phyloP scores from a whole-genome alignment of 164 flowering plant species.

The Magnolia kwangsiensis region DNA sequence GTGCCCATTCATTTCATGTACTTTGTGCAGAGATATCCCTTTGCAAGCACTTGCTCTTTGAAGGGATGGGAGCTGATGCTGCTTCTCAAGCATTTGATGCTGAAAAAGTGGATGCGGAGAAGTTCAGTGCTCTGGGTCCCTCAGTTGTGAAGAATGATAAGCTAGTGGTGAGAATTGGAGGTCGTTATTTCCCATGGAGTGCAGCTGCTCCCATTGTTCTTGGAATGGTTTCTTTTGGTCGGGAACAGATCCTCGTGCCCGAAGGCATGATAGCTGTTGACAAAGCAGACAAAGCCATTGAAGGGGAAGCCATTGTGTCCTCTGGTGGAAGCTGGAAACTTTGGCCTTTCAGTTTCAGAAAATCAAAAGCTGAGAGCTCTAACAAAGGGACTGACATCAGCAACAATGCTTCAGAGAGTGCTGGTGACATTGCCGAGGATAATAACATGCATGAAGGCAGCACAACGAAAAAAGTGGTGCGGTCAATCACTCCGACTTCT shows the following conservation, averaged over 20 bases:
- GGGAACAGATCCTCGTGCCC: constrained; percentile 26
- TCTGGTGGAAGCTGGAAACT: constrained; percentile 55
- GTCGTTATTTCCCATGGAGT: constrained; percentile 44
- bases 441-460: constrained; percentile 21
- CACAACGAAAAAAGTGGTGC: constrained; percentile 37
- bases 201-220: constrained; percentile 40
- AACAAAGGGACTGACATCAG: constrained; percentile 19
- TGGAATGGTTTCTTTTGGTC: constrained; percentile 39
- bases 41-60: constrained; percentile 47
- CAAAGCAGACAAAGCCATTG: constrained; percentile 26
- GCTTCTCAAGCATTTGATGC: constrained; percentile 58
- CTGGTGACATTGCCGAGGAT: constrained; percentile 13
- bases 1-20: constrained; percentile 8
- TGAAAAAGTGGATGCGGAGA: constrained; percentile 42
- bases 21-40: constrained; percentile 49
- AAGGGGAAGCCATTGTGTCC: constrained; percentile 37
- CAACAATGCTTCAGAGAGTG: constrained; percentile 25
- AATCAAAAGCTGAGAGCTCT: constrained; percentile 31
- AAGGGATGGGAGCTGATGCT: constrained; percentile 59
- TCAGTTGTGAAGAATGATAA: constrained; percentile 35
- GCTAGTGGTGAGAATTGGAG: constrained; percentile 44
- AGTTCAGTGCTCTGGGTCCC: constrained; percentile 37
- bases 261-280: constrained; percentile 49
- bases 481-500: constrained; percentile 61
- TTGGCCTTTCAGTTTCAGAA: constrained; percentile 62